A percentile compares a stretch with the other conserved stretches of the same genome.
phyloP scores from a whole-genome alignment of 345 rosid species.

The Euphorbia tirucalli region DNA sequence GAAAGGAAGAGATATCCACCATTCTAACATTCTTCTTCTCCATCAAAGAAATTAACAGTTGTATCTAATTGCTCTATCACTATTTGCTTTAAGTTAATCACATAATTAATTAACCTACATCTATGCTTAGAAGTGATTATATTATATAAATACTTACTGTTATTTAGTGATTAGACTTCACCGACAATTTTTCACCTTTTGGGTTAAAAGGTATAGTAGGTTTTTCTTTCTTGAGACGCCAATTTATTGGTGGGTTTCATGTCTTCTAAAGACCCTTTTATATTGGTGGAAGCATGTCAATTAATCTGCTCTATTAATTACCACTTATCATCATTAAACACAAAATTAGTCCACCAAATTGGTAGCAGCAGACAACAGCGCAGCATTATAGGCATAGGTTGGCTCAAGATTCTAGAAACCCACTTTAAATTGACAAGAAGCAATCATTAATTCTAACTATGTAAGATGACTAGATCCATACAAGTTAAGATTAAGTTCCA shows the following conservation, averaged over 20 bases:
- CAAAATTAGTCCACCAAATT: neutral
- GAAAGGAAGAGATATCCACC: conserved; percentile 40
- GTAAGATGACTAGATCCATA: conserved; percentile 36
- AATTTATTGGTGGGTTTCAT: conserved; percentile 40
- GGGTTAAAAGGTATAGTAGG: conserved; percentile 20
- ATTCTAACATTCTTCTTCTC: conserved; percentile 16
- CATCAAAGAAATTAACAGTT: conserved; percentile 16
- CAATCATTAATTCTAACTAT: conserved; percentile 29
- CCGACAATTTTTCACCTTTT: conserved; percentile 11
- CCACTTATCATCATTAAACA: neutral
- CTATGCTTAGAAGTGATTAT: neutral
- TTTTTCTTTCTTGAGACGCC: too few relatives aligned
- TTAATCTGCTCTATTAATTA: neutral
- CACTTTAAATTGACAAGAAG: neutral
- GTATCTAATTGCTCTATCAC: neutral
- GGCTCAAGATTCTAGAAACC: neutral
- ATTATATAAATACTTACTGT: conserved; percentile 11
- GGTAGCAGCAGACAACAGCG: neutral
- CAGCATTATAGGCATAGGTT: neutral
- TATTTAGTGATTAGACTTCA: conserved; percentile 14
- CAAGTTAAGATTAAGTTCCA: too few relatives aligned
- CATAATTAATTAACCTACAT: neutral
- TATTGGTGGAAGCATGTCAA: neutral
- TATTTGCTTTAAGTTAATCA: neutral
- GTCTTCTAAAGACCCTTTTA: conserved; percentile 15